Percentiles rank a stretch among this genome's conserved stretches.
Evolutionary conservation across 2,329 filamentous ascomycete species (phyloP).

Genomic region (Colletotrichum costaricense): DNA sequence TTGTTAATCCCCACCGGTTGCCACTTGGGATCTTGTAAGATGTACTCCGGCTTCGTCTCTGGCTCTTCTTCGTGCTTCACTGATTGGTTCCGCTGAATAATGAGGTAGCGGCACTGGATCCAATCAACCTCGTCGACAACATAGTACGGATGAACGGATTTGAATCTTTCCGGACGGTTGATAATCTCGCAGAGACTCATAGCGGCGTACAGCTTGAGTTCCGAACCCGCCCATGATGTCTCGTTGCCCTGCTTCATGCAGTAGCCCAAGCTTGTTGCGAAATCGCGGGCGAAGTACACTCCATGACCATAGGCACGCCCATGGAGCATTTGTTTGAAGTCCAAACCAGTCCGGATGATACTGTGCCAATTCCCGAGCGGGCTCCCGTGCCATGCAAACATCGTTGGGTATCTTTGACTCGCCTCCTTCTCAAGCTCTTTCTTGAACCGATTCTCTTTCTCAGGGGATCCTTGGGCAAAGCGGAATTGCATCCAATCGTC

Average conservation of each 20-base stretch:
- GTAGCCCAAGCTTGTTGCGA: constrained; percentile 68
- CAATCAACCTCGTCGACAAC: constrained; percentile 83
- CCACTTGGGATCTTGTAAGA: constrained; percentile 42
- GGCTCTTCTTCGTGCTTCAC: background rate
- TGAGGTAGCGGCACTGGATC: constrained; percentile 91
- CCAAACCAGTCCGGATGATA: constrained; percentile 84
- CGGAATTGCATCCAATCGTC: constrained; percentile 80
- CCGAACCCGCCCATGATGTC: constrained; percentile 76
- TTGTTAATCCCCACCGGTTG: constrained; percentile 18
- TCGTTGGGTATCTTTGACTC: constrained; percentile 66
- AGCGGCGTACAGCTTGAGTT: constrained; percentile 67
- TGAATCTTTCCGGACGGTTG: constrained; percentile 75
- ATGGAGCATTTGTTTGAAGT: constrained; percentile 72
- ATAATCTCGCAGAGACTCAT: constrained; percentile 88
- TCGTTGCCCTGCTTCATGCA: background rate
- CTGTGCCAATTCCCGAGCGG: constrained; percentile 85
- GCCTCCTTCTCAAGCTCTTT: constrained; percentile 65
- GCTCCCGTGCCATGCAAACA: constrained; percentile 92
- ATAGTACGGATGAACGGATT: constrained; percentile 66
- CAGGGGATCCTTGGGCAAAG: constrained; percentile 87
- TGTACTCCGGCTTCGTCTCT: constrained; percentile 32
- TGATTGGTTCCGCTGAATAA: constrained; percentile 53
- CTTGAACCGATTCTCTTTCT: constrained; percentile 84
- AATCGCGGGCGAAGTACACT: constrained; percentile 79
- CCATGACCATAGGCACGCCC: constrained; percentile 83